Base-by-base conservation (phyloP, 257 asterid genomes). In the Ocimum tenuiflorum region DNA sequence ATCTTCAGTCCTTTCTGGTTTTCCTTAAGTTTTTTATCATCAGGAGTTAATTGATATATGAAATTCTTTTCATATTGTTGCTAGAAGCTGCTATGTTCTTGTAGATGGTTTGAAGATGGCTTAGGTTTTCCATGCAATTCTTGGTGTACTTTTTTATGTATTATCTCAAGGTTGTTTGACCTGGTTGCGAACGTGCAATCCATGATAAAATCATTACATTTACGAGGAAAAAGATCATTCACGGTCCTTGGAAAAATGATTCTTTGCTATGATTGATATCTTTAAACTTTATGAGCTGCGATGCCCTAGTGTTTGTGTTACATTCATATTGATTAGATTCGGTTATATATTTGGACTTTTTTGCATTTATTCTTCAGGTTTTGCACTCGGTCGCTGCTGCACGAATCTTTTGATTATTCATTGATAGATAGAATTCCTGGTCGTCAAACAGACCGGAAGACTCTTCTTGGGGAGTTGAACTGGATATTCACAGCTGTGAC, bases 401-500 rank as follows among this genome's bases (percentile, higher is more conserved):
- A 79, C 0, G 96, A 94, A 82, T 83, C 95, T 36, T 83, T 94
- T 70, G 87, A 88, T 75, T 72, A 94, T 80, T 83, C 96, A 14
- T 81, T 94, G 55, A 90, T 94, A 65, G 99, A 94, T 86, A 83
- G 76, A 80, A 90, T 94, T 81, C 99, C 99, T 74, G 99, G 99
- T 52, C 99, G 97, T 73, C 99, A 94, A 79, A 90, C 96, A 50
- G 99, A 94, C 76, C 83, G 99, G 67, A 94, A 90, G 83, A 90
- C 97, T 48, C 97, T 90, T 77, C 96, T 94, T 38, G 99, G 99
- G 59, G 99, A 94, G 78, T 76, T 94, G 88, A 94, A 94, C 82
- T 94, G 99, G 99, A 94, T 90, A 69, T 94, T 94, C 86, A 94
- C 97, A 23, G 99, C 99, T 60, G 95, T 94, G 27, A 94, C 99